Conservation (phyloP, 2,329 filamentous ascomycete genomes). For the Zarea fungicola region DNA sequence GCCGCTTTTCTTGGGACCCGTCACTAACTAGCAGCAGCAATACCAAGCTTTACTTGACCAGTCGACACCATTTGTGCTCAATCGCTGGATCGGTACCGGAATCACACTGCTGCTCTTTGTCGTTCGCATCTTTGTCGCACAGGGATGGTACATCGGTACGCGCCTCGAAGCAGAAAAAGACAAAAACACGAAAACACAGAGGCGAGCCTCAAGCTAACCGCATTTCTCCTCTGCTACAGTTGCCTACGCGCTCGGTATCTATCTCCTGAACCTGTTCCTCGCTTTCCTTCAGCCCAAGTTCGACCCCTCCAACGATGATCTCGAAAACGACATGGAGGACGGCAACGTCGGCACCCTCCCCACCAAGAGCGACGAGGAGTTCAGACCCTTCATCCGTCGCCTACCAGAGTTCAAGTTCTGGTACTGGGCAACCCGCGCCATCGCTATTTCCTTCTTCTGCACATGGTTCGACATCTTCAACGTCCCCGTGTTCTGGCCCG, state of each 20-base stretch:
- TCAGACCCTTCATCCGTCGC: slow-evolving; percentile 91
- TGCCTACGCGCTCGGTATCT: slow-evolving; percentile 95
- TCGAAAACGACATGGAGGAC: slow-evolving; percentile 95
- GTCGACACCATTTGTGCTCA: slow-evolving; percentile 81
- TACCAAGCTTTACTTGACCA: slow-evolving; percentile 94
- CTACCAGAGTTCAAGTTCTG: slow-evolving; percentile 99
- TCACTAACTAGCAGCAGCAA: slow-evolving; percentile 50
- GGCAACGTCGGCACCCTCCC: slow-evolving; percentile 77
- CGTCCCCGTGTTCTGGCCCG: slow-evolving; percentile 97
- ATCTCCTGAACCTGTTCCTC: slow-evolving; percentile 97
- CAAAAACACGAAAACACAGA: background rate
- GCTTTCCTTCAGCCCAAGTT: slow-evolving; percentile 98
- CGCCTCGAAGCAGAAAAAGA: background rate
- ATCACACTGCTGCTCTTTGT: slow-evolving; percentile 75
- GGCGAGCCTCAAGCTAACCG: slow-evolving; percentile 6
- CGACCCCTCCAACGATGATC: slow-evolving; percentile 85
- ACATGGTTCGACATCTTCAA: slow-evolving; percentile 94
- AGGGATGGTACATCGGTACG: slow-evolving; percentile 97
- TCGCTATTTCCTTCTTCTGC: slow-evolving; percentile 78
- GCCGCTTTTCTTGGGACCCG: slow-evolving; percentile 4
- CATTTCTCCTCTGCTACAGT: slow-evolving; percentile 52
- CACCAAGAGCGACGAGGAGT: slow-evolving; percentile 95
- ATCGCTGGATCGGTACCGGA: slow-evolving; percentile 86
- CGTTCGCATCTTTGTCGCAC: slow-evolving; percentile 80
- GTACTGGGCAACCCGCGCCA: slow-evolving; percentile 88